phyloP scores from a whole-genome alignment of 1,139 yeast genomes.

The Saccharomycopsis hybrid region DNA sequence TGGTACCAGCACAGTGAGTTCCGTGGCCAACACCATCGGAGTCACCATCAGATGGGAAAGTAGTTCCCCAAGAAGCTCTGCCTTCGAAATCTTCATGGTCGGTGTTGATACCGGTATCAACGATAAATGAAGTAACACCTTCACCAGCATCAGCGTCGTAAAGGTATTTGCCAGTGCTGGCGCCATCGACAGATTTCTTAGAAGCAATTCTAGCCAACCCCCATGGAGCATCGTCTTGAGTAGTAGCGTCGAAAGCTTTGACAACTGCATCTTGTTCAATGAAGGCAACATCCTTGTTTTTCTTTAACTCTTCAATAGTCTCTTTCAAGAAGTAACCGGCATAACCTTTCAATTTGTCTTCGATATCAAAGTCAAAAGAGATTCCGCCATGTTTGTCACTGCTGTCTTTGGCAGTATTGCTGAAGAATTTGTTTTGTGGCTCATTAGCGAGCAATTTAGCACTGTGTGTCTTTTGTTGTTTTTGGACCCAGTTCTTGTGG shows the following conservation, averaged over 20 bases:
- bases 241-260: conserved; percentile 31
- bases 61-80: conserved; percentile 64
- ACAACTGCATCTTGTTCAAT: conserved; percentile 56
- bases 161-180: conserved; percentile 77
- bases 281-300: conserved; percentile 62
- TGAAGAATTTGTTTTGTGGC: no score
- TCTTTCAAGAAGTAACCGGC: conserved; percentile 70
- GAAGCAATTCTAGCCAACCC: conserved; percentile 93
- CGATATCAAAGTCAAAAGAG: conserved; percentile 60
- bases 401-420: neutral
- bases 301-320: conserved; percentile 63
- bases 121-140: conserved; percentile 84
- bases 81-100: conserved; percentile 81
- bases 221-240: conserved; percentile 90
- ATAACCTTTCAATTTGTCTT: conserved; percentile 52
- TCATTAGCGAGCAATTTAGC: no score
- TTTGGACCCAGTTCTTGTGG: conserved; percentile 59
- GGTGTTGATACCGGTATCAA: conserved; percentile 87
- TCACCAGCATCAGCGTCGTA: conserved; percentile 81
- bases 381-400: conserved; percentile 39
- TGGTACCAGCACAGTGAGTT: conserved; percentile 83
- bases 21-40: conserved; percentile 64
- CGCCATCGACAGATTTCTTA: conserved; percentile 68
- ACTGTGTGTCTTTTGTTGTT: neutral
- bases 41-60: conserved; percentile 43